Percentiles rank a stretch among this genome's conserved stretches.
Conservation (phyloP, 192 early-diverging fungal species). For the Linnemannia hyalina region DNA sequence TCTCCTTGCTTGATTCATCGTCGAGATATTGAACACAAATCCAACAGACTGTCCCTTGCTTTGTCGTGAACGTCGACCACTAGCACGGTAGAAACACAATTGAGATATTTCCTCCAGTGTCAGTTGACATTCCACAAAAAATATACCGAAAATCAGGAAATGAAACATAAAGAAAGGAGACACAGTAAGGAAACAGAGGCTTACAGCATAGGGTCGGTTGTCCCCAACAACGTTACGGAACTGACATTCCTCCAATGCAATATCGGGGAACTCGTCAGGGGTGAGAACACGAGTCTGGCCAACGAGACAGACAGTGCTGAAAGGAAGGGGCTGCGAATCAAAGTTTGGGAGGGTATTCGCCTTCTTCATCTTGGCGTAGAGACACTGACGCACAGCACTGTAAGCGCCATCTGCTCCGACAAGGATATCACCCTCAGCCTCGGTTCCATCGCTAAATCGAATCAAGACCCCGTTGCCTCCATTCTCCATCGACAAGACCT, state of each 20-base stretch:
- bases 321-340: neutral
- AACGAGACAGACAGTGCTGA: neutral
- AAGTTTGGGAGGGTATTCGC: no score
- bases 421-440: constrained; percentile 27
- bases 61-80: constrained; percentile 11
- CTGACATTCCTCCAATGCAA: neutral
- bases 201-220: neutral
- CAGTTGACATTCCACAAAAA: no score
- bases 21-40: neutral
- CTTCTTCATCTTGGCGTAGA: constrained; percentile 6
- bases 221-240: neutral
- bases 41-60: constrained; percentile 9
- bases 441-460: constrained; percentile 10
- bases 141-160: no score
- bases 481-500: neutral
- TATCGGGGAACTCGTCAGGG: constrained; percentile 5
- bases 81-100: neutral
- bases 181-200: no score
- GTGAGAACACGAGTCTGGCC: neutral
- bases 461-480: constrained; percentile 24
- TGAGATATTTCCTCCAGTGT: no score
- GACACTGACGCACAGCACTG: constrained; percentile 15
- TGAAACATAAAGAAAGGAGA: no score
- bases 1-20: neutral
- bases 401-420: constrained; percentile 49